Percentiles rank a stretch among this genome's conserved stretches.
Evolutionary conservation across 306 rosid genomes (phyloP).

Genomic region (Vigna mungo): DNA sequence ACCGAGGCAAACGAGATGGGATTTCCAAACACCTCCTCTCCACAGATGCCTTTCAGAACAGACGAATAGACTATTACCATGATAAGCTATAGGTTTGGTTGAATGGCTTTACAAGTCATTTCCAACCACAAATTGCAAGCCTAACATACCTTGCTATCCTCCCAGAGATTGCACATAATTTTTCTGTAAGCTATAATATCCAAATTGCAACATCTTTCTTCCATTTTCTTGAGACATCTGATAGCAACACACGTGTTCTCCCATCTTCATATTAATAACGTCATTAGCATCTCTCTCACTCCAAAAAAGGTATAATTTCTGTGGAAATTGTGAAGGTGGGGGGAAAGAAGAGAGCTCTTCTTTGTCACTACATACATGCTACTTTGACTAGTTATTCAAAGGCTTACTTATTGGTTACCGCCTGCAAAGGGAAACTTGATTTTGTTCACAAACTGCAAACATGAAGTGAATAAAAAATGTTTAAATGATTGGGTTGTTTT

Average conservation of each 20-base stretch:
- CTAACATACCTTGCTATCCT: not conserved
- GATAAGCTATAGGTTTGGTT: too few species aligned
- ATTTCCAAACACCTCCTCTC: too few species aligned
- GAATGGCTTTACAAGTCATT: conserved; percentile 3
- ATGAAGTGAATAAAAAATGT: not conserved
- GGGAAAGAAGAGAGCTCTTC: not conserved
- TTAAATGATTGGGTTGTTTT: not conserved
- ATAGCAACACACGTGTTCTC: not conserved
- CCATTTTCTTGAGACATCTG: not conserved
- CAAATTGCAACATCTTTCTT: not conserved
- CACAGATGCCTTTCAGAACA: too few species aligned
- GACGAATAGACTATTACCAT: too few species aligned
- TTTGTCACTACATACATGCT: not conserved
- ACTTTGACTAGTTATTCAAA: not conserved
- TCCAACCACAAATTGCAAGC: not conserved
- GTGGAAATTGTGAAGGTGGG: not conserved
- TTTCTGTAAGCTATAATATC: not conserved
- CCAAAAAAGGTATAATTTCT: conserved; percentile 44
- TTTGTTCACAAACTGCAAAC: not conserved
- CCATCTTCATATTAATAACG: not conserved
- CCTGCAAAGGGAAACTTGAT: not conserved
- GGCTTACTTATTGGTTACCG: not conserved
- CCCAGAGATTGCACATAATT: not conserved
- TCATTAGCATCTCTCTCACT: not conserved
- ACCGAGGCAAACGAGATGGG: too few species aligned